Base-by-base conservation (phyloP, 1,284 basidiomycete species). In the Cutaneotrichosporon spelunceum region DNA sequence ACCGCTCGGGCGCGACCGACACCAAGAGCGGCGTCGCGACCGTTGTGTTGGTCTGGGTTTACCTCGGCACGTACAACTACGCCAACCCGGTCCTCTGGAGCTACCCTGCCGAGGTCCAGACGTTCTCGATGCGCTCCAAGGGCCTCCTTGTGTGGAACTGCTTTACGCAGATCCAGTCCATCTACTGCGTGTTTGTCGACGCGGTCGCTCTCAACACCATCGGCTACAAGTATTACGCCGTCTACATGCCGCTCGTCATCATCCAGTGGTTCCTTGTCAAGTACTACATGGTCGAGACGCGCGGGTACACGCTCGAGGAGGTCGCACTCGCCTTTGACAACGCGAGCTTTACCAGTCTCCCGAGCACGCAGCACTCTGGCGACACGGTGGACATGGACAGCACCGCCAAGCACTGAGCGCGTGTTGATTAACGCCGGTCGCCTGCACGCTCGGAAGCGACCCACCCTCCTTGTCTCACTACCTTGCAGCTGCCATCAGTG, bases 111-210 rank as follows among this genome's bases (percentile, higher is more conserved):
- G 79, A 80, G 56, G 71, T 78, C 26, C 76, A 77, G 63, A 80
- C 78, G 2, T 81, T 71, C 68, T 72, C 72, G 4, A 77, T 79
- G 71, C 70, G 78, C 55, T 70, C 68, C 63, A 79, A 80, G 66
- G 79, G 79, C 13, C 68, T 81, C 8, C 72, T 79, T 9, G 70
- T 80, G 0, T 81, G 79, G 79, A 80, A 78, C 65, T 75, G 75
- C 16, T 59, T 74, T 61, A 72, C 68, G 34, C 79, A 75, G 60
- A 30, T 68, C 45, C 63, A 67, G 30, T 60, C 65, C 14, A 63
- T 68, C 21, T 74, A 70, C 63, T 63, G 66, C 27, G 56, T 55
- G 21, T 67, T 64, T 34, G 78, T 78, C 36, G 79, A 80, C 63
- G 64, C 74, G 2, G 71, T 80, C 53, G 80, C 78, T 19, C 68